These are phyloP conservation scores for Sporothrix mexicana DNA, from an alignment of 2,329 filamentous ascomycete species.

Conservation along the genomic window DNA sequence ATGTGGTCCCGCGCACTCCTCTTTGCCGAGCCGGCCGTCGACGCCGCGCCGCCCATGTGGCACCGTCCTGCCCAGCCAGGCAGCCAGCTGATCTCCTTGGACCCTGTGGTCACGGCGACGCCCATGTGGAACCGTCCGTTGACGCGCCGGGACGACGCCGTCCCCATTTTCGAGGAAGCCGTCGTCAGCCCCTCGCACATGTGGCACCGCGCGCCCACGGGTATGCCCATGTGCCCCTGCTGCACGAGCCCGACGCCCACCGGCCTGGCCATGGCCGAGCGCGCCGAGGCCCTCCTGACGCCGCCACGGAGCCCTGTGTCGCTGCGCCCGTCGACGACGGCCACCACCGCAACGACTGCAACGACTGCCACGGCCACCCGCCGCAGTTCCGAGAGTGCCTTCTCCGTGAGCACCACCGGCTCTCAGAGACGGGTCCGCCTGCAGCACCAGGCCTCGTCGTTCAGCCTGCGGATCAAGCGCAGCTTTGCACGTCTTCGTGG, in stretches of 20 bases:
- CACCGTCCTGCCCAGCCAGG: constrained; percentile 26
- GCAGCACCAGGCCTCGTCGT: constrained; percentile 19
- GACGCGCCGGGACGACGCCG: constrained; percentile 25
- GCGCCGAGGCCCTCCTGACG: constrained; percentile 4
- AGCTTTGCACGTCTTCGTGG: constrained; percentile 31
- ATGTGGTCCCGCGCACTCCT: constrained; percentile 32
- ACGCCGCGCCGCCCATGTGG: constrained; percentile 34
- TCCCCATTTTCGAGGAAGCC: constrained; percentile 34
- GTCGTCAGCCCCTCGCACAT: constrained; percentile 30
- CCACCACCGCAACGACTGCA: not conserved
- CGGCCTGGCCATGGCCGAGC: constrained; percentile 1
- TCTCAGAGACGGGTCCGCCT: constrained; percentile 5
- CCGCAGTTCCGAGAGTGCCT: constrained; percentile 27
- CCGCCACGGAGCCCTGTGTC: constrained; percentile 12
- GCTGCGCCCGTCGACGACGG: not conserved
- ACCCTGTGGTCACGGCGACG: constrained; percentile 19
- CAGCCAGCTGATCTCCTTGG: constrained; percentile 30
- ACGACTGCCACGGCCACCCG: not conserved
- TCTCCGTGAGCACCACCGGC: constrained; percentile 3
- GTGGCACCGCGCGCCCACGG: constrained; percentile 33
- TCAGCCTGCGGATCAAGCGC: constrained; percentile 32
- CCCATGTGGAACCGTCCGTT: constrained; percentile 34
- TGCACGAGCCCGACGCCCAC: constrained; percentile 27
- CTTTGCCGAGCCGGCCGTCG: constrained; percentile 31
- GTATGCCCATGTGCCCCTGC: constrained; percentile 32